Evolutionary conservation across 2,329 filamentous ascomycete genomes (phyloP), one percentile per base, ranked within the genome.

Genomic region (Cyanodermella asteris): DNA sequence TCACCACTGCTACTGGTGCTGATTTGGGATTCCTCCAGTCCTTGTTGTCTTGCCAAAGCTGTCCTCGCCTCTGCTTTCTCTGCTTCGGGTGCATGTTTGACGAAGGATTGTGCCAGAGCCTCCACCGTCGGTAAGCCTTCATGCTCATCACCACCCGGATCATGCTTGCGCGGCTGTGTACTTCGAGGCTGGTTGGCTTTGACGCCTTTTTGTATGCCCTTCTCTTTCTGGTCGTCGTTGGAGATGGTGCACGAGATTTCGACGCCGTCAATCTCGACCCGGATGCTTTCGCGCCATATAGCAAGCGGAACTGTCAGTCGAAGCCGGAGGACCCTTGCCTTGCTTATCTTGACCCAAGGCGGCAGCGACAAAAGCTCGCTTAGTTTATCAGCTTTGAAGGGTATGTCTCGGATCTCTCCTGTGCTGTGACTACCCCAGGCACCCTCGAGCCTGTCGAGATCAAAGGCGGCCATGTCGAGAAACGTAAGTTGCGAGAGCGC

Each of bases 271-370:
- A 84, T 61, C 41, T 91, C 76, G 38, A 84, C 66, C 16, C 64
- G 57, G 42, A 94, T 90, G 15, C 78, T 72, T 36, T 73, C 82
- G 26, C 69, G 73, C 46, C 82, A 81, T 35, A 93, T 72, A 46
- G 93, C 78, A 43, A 87, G 72, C 8, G 84, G 80, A 25, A 94
- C 62, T 6, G 74, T 90, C 27, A 93, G 55, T 39, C 75, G 73
- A 13, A 94, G 63, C 5, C 74, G 57, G 3, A 74, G 53, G 26
- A 91, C 67, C 34, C 69, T 71, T 28, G 84, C 82, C 42, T 68
- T 72, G 26, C 66, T 62, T 8, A 93, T 55, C 31, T 64, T 59
- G 41, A 87, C 64, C 5, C 65, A 64, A 1, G 70, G 51, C 1
- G 82, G 82, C 3, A 93, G 64, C 37, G 72, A 64, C 4, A 91